Evolutionary conservation across 495 filamentous ascomycete genomes (phyloP).

Genomic region (Trichoderma erinaceum): DNA sequence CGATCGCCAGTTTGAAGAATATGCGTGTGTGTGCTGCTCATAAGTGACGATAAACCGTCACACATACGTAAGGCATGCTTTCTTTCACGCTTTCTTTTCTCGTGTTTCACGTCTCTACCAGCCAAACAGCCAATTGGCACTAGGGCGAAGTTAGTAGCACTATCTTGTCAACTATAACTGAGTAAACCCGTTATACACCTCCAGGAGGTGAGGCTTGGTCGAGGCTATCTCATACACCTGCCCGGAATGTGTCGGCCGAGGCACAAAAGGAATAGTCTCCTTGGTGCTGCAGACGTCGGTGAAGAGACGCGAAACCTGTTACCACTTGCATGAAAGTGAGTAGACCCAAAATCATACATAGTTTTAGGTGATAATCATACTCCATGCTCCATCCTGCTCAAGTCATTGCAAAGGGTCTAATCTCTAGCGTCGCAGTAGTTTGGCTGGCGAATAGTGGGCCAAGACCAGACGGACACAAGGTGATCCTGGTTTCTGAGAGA

Average conservation of each 20-base stretch:
- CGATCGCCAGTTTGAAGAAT: neutral
- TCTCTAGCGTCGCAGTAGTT: slow-evolving; percentile 11
- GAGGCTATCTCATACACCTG: neutral
- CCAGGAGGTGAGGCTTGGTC: neutral
- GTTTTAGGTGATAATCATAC: slow-evolving; percentile 13
- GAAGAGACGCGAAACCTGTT: slow-evolving; percentile 1
- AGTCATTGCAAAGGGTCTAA: slow-evolving; percentile 3
- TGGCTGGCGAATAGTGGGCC: slow-evolving; percentile 3
- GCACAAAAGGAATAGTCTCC: neutral
- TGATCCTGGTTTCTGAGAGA: neutral
- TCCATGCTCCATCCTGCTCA: slow-evolving; percentile 18
- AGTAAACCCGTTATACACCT: neutral
- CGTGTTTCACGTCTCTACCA: neutral
- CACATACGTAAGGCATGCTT: slow-evolving; percentile 3
- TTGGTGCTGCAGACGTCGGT: neutral
- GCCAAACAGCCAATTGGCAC: neutral
- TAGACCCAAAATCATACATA: neutral
- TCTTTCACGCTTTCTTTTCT: neutral
- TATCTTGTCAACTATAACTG: neutral
- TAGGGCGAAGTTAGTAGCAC: neutral
- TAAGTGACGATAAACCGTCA: neutral
- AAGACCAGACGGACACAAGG: neutral
- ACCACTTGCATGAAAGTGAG: slow-evolving; percentile 2
- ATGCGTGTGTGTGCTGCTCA: neutral
- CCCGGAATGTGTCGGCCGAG: neutral